phyloP scores from a whole-genome alignment of 2,329 filamentous ascomycete species.

The Ceratocystis eucalypticola region DNA sequence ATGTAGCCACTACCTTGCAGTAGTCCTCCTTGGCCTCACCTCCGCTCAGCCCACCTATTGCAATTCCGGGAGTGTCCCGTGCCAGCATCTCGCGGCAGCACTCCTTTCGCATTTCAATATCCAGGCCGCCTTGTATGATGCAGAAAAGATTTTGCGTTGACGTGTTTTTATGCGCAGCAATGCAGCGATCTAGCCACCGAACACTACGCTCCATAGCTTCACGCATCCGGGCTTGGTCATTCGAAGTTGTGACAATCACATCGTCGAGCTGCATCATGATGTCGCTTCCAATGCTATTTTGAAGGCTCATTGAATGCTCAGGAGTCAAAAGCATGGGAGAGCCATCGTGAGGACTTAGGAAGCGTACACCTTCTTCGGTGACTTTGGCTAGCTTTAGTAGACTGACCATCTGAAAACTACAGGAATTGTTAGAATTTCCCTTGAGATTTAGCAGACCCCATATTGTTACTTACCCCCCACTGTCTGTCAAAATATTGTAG shows the following conservation, averaged over 20 bases:
- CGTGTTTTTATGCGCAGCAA: constrained; percentile 74
- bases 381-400: constrained; percentile 83
- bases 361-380: constrained; percentile 89
- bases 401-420: constrained; percentile 96
- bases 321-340: constrained; percentile 93
- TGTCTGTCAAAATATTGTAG: constrained; percentile 82
- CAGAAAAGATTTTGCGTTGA: constrained; percentile 87
- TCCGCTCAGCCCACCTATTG: constrained; percentile 86
- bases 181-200: constrained; percentile 91
- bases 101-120: constrained; percentile 69
- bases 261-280: constrained; percentile 99
- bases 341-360: constrained; percentile 91
- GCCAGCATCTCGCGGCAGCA: constrained; percentile 81
- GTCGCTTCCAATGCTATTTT: constrained; percentile 94
- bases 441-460: background rate
- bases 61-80: constrained; percentile 86
- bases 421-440: constrained; percentile 6
- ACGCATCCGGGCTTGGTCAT: constrained; percentile 72
- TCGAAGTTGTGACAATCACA: constrained; percentile 90
- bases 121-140: constrained; percentile 92
- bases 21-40: constrained; percentile 91
- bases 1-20: constrained; percentile 77
- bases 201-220: constrained; percentile 92
- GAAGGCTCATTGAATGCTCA: constrained; percentile 88
- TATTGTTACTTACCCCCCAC: constrained; percentile 43